Evolutionary conservation across 495 filamentous ascomycete species (phyloP), one percentile per base, ranked within the genome.

Genomic region (Platismatia glauca): DNA sequence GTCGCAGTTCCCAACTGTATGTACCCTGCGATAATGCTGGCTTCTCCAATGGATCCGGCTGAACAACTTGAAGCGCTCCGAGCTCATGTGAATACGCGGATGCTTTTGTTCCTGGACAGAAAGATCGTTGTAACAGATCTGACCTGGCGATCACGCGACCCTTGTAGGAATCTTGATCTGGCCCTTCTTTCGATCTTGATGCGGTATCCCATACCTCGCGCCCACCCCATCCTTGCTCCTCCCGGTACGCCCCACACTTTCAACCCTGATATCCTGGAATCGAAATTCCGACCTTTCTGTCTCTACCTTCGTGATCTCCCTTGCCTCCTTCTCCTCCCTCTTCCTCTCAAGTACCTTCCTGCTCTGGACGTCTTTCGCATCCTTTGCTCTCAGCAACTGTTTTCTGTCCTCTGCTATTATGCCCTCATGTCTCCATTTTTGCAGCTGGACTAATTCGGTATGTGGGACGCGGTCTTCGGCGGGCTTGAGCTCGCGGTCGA

Each of bases 391-490:
- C 53, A 80, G 77, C 52, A 75, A 72, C 34, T 73, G 66, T 5
- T 72, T 62, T 3, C 74, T 68, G 41, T 82, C 73, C 5, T 72
- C 39, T 58, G 41, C 48, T 55, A 73, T 70, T 64, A 69, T 60
- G 9, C 74, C 75, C 43, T 66, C 60, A 59, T 60, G 52, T n/a
- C 55, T 34, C 64, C 67, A 66, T 37, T 55, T 66, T 29, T 71
- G 31, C 55, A 85, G 72, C 37, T 79, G 70, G 24, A 96, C 78
- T 48, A 97, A 77, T 68, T 96, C 88, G 3, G 93, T 91, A 71
- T 96, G 90, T 9, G 91, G 91, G 55, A 97, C 89, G 69, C 90
- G 87, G 55, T 84, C 77, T 66, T 98, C 95, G 9, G 91, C 85
- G 8, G 95, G 86, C 50, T 94, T 84, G 46, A 97, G 82, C 20